A percentile compares a stretch with the other conserved stretches of the same genome.
Conservation (phyloP, 441 rosid genomes). For the Omphalea diandra region DNA sequence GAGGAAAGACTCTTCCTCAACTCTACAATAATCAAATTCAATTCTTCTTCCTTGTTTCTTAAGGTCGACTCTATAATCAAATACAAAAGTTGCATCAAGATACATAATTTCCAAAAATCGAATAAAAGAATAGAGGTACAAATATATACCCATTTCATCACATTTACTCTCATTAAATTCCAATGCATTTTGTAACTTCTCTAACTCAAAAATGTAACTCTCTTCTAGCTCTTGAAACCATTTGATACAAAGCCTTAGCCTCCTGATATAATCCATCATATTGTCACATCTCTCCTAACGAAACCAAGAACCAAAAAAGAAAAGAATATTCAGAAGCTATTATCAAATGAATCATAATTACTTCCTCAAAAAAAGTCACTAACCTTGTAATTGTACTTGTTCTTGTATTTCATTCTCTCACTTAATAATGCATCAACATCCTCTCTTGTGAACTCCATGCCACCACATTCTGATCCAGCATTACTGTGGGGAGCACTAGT, state of each 20-base stretch:
- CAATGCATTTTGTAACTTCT: conserved; percentile 53
- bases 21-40: conserved; percentile 50
- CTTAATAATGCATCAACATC: conserved; percentile 75
- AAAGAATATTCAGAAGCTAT: neutral
- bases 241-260: conserved; percentile 73
- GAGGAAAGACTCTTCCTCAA: conserved; percentile 52
- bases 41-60: conserved; percentile 61
- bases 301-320: conserved; percentile 9
- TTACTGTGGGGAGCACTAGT: conserved; percentile 56
- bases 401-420: conserved; percentile 76
- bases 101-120: neutral
- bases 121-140: conserved; percentile 2
- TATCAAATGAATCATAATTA: neutral
- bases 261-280: conserved; percentile 62
- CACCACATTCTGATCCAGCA: conserved; percentile 53
- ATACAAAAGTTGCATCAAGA: conserved; percentile 22
- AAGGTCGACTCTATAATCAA: conserved; percentile 54
- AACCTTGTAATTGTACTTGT: conserved; percentile 87
- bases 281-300: conserved; percentile 76
- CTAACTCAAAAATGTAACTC: conserved; percentile 61
- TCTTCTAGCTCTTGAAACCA: conserved; percentile 82
- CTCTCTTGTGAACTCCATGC: conserved; percentile 74
- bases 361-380: conserved; percentile 17
- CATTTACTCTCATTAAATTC: conserved; percentile 69
- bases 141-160: conserved; percentile 58